Conservation (phyloP, 805 yeast species). For the Cyberlindnera maritima region DNA sequence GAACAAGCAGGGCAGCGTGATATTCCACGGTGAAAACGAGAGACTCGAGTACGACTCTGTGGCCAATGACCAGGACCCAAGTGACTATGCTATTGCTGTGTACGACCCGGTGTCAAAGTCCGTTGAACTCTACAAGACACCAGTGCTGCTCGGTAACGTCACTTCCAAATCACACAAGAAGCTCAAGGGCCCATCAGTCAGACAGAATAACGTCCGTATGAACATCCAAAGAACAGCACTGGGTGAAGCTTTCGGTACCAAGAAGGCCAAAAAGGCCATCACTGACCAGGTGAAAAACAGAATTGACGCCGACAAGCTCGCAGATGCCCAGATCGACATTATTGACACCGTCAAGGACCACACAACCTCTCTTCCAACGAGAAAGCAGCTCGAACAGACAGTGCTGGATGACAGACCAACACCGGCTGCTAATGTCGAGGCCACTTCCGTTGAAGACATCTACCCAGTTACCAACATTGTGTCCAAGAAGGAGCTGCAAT, state of each 20-base stretch:
- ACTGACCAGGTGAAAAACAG: conserved; percentile 76
- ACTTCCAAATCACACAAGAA: conserved; percentile 58
- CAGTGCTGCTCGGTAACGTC: conserved; percentile 61
- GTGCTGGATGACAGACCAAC: conserved; percentile 76
- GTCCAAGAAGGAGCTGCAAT: conserved; percentile 59
- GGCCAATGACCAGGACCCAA: conserved; percentile 33
- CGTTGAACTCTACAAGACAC: conserved; percentile 62
- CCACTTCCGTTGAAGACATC: conserved; percentile 79
- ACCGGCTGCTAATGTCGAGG: conserved; percentile 71
- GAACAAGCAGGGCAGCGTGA: conserved; percentile 34
- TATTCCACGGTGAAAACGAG: conserved; percentile 77
- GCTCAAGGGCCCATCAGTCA: conserved; percentile 60
- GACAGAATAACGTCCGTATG: conserved; percentile 47
- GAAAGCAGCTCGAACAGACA: conserved; percentile 54
- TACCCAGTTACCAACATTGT: conserved; percentile 74
- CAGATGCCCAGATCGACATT: conserved; percentile 72
- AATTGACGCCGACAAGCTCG: conserved; percentile 80
- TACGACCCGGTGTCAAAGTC: conserved; percentile 66
- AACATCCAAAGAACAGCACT: conserved; percentile 72
- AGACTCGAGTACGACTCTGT: conserved; percentile 71
- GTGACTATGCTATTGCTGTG: conserved; percentile 68
- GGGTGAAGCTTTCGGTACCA: conserved; percentile 97
- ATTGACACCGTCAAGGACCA: conserved; percentile 72
- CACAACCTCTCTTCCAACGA: conserved; percentile 73
- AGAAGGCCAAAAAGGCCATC: conserved; percentile 90